These are phyloP conservation scores for Dryadomyces quercus-mongolicae DNA, from an alignment of 2,329 filamentous ascomycete genomes.

Conservation along the genomic window DNA sequence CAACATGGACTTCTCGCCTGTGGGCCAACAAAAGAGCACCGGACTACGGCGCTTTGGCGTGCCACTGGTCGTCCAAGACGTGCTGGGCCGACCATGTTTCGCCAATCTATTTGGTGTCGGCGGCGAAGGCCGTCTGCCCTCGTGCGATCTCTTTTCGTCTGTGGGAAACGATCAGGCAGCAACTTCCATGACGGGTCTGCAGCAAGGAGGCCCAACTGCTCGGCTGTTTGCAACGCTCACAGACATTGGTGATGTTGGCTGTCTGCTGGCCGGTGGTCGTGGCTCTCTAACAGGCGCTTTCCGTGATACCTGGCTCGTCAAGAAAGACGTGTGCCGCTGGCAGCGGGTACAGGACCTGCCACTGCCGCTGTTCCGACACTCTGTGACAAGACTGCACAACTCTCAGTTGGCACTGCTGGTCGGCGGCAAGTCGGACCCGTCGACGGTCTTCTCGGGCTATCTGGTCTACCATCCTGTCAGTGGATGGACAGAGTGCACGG, in stretches of 20 bases:
- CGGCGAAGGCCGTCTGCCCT: conserved; percentile 29
- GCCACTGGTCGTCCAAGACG: conserved; percentile 27
- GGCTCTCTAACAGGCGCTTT: conserved; percentile 60
- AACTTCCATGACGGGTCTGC: conserved; percentile 7
- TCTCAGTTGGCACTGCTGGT: conserved; percentile 44
- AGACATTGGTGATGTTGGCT: conserved; percentile 42
- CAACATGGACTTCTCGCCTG: neutral
- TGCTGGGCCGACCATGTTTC: conserved; percentile 30
- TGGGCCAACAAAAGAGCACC: conserved; percentile 19
- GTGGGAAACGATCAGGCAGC: neutral
- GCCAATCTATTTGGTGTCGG: conserved; percentile 32
- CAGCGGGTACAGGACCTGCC: conserved; percentile 52
- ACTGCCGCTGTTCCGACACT: conserved; percentile 63
- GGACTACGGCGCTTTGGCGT: conserved; percentile 49
- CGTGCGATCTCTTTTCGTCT: conserved; percentile 37
- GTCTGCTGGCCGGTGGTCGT: conserved; percentile 64
- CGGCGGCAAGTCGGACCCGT: conserved; percentile 46
- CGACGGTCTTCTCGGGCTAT: conserved; percentile 35
- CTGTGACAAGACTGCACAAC: conserved; percentile 37
- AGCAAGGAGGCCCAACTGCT: conserved; percentile 23
- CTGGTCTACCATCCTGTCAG: conserved; percentile 36
- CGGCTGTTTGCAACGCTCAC: conserved; percentile 71
- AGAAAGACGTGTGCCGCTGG: conserved; percentile 45
- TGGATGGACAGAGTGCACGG: conserved; percentile 34
- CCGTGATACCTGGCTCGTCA: conserved; percentile 64